Conservation (phyloP, 371 early-diverging fungal species). For the Sporodiniella umbellata region DNA sequence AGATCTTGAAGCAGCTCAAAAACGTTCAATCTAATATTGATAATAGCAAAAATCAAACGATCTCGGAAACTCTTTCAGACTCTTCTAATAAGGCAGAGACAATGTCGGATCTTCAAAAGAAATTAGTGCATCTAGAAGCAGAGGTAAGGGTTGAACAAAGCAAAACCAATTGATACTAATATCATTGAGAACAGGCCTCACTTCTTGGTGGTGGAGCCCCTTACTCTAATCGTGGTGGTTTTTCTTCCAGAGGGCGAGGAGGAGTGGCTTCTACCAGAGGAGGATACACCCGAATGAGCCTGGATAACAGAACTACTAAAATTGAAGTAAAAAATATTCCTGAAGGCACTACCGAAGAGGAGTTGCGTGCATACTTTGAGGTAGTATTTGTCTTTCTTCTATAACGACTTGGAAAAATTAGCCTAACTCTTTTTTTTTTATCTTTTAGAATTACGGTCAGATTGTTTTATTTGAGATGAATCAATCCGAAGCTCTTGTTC, state of each 20-base stretch:
- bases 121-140: conserved; percentile 62
- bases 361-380: conserved; percentile 60
- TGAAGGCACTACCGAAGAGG: conserved; percentile 33
- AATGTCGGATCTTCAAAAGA: conserved; percentile 50
- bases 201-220: conserved; percentile 26
- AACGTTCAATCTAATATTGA: conserved; percentile 33
- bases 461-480: conserved; percentile 25
- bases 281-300: conserved; percentile 38
- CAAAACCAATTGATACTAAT: not conserved
- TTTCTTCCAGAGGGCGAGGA: conserved; percentile 41
- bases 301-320: conserved; percentile 73
- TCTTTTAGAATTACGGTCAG: conserved; percentile 55
- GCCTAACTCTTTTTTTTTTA: not conserved
- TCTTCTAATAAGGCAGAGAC: conserved; percentile 20
- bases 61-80: too few species aligned
- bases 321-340: conserved; percentile 55
- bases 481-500: conserved; percentile 23
- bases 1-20: conserved; percentile 44
- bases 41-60: conserved; percentile 14
- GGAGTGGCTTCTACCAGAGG: conserved; percentile 53
- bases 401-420: too few species aligned
- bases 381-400: too few species aligned
- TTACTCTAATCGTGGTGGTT: conserved; percentile 50
- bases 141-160: conserved; percentile 42
- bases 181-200: conserved; percentile 17